Evolutionary conservation across 495 filamentous ascomycete genomes (phyloP).

Genomic region (Penicillium soppii): DNA sequence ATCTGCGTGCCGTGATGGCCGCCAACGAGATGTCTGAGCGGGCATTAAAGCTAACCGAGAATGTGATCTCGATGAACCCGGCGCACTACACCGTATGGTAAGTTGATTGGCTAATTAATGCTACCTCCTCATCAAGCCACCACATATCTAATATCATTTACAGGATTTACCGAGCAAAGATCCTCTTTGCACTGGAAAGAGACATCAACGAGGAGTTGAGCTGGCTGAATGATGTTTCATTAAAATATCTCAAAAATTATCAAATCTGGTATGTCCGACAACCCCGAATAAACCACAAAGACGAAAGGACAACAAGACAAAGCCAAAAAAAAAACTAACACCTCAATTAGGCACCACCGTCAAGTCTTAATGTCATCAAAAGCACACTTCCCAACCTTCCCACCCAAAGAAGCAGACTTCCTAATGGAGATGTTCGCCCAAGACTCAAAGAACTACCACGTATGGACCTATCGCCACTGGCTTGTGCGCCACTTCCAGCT

Average conservation of each 20-base stretch:
- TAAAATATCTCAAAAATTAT: constrained; percentile 91
- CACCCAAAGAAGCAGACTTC: constrained; percentile 67
- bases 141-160: constrained; percentile 5
- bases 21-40: constrained; percentile 77
- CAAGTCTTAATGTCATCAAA: constrained; percentile 67
- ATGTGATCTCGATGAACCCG: constrained; percentile 88
- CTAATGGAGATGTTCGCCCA: constrained; percentile 75
- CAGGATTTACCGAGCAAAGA: constrained; percentile 83
- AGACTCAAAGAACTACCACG: constrained; percentile 97
- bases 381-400: constrained; percentile 58
- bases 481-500: constrained; percentile 77
- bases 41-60: constrained; percentile 77
- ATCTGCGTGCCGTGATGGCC: constrained; percentile 92
- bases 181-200: constrained; percentile 63
- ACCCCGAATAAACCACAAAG: background rate
- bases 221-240: constrained; percentile 81
- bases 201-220: constrained; percentile 70
- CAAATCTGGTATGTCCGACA: constrained; percentile 71
- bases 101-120: constrained; percentile 8
- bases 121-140: background rate
- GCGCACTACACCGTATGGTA: constrained; percentile 98
- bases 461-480: constrained; percentile 96
- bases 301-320: background rate
- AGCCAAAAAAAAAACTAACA: constrained; percentile 7
- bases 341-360: constrained; percentile 72